Conservation (phyloP, 2,329 filamentous ascomycete genomes). For the Aspergillus caelatus region DNA sequence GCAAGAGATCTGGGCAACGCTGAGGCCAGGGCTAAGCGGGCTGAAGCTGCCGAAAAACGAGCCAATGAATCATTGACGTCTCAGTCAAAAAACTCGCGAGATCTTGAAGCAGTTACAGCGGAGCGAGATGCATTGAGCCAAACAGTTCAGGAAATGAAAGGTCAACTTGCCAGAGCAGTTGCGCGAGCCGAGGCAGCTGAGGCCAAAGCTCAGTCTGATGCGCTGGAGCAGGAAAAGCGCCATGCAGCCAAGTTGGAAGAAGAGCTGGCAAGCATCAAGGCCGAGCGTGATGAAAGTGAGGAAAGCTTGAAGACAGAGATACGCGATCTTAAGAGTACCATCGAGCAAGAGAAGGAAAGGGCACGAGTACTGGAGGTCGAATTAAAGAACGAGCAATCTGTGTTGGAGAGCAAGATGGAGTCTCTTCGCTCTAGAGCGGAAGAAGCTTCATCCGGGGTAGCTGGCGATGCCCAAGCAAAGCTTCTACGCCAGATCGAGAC, state of each 20-base stretch:
- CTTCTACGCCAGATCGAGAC: constrained; percentile 92
- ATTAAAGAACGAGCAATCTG: constrained; percentile 73
- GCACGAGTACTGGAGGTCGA: constrained; percentile 72
- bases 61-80: constrained; percentile 58
- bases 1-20: constrained; percentile 56
- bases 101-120: constrained; percentile 62
- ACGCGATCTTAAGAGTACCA: constrained; percentile 72
- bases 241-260: constrained; percentile 60
- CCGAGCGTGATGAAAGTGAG: constrained; percentile 75
- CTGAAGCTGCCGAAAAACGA: constrained; percentile 61
- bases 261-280: constrained; percentile 65
- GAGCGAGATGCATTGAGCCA: constrained; percentile 67
- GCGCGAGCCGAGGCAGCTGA: constrained; percentile 69
- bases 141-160: constrained; percentile 68
- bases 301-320: constrained; percentile 72
- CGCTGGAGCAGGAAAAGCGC: constrained; percentile 67
- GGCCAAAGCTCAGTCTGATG: constrained; percentile 66
- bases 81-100: constrained; percentile 56
- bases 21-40: constrained; percentile 62
- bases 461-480: constrained; percentile 84
- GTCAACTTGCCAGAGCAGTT: constrained; percentile 68
- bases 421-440: constrained; percentile 82
- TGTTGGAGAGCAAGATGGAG: constrained; percentile 87
- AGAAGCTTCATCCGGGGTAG: constrained; percentile 80
- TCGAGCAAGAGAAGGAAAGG: constrained; percentile 72